Evolutionary conservation across 805 yeast species (phyloP).

Genomic region (Candida alai): DNA sequence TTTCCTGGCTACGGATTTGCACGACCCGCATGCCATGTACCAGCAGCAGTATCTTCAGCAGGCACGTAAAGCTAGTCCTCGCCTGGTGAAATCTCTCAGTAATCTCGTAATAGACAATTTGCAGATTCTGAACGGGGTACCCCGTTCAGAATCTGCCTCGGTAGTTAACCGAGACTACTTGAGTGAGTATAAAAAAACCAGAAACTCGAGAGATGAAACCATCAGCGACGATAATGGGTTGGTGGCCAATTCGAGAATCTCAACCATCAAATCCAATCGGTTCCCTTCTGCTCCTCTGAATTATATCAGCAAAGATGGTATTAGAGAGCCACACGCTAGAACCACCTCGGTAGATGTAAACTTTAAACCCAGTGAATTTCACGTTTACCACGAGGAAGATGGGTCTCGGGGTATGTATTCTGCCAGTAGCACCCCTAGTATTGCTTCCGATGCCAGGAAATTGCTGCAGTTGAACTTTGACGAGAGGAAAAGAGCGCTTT

Average conservation of each 20-base stretch:
- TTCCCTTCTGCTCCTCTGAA: slow-evolving; percentile 34
- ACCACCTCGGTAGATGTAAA: slow-evolving; percentile 19
- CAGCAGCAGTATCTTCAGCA: too few species aligned
- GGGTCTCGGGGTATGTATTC: neutral
- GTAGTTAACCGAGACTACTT: slow-evolving; percentile 4
- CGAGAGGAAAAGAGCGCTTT: slow-evolving; percentile 9
- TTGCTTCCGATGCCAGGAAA: neutral
- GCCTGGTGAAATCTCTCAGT: too few species aligned
- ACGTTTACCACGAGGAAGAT: slow-evolving; percentile 9
- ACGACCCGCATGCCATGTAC: slow-evolving; percentile 1
- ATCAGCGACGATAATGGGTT: slow-evolving; percentile 11
- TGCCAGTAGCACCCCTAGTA: neutral
- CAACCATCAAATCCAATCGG: slow-evolving; percentile 31
- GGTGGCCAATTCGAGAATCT: slow-evolving; percentile 24
- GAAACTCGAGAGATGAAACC: slow-evolving; percentile 3
- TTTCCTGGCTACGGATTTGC: slow-evolving; percentile 1
- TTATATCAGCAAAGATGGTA: slow-evolving; percentile 10
- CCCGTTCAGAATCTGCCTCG: neutral
- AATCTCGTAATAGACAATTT: too few species aligned
- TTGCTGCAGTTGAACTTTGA: slow-evolving; percentile 1
- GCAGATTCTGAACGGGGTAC: too few species aligned
- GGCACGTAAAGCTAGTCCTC: too few species aligned
- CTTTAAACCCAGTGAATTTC: slow-evolving; percentile 14
- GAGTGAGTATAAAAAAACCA: slow-evolving; percentile 6
- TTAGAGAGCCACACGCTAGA: slow-evolving; percentile 11